Conservation (phyloP, 2,329 filamentous ascomycete species). For the Penicillium hesseltinei region DNA sequence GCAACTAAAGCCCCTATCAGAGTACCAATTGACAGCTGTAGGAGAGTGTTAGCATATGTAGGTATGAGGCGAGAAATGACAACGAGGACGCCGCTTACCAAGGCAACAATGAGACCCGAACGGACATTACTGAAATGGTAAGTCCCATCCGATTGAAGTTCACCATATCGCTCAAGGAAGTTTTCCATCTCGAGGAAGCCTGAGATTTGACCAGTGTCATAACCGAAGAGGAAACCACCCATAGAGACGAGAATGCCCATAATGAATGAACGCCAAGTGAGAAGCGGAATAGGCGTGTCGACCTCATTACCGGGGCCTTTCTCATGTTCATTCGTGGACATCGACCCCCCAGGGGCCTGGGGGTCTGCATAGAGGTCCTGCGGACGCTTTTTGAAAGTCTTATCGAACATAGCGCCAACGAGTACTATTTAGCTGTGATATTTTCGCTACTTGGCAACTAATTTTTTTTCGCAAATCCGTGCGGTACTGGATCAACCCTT, state of each 20-base stretch:
- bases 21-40: slow-evolving; percentile 44
- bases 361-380: slow-evolving; percentile 12
- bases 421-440: neutral
- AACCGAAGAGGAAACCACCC: slow-evolving; percentile 46
- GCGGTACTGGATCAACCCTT: neutral
- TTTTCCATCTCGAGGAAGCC: slow-evolving; percentile 45
- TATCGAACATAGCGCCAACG: slow-evolving; percentile 17
- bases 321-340: slow-evolving; percentile 20
- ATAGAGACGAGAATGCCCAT: slow-evolving; percentile 45
- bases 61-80: neutral
- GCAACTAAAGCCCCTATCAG: slow-evolving; percentile 43
- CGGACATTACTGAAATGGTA: slow-evolving; percentile 43
- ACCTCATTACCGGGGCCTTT: slow-evolving; percentile 19
- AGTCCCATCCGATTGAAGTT: slow-evolving; percentile 28
- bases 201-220: slow-evolving; percentile 47
- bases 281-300: slow-evolving; percentile 30
- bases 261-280: slow-evolving; percentile 34
- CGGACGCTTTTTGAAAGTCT: slow-evolving; percentile 15
- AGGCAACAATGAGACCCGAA: slow-evolving; percentile 43
- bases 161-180: slow-evolving; percentile 41
- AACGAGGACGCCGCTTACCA: slow-evolving; percentile 29
- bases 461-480: neutral
- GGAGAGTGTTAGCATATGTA: neutral
- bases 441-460: neutral
- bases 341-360: slow-evolving; percentile 16